These are phyloP conservation scores for Xylaria sp. DNA, from an alignment of 2,329 filamentous ascomycete genomes.

Conservation along the genomic window DNA sequence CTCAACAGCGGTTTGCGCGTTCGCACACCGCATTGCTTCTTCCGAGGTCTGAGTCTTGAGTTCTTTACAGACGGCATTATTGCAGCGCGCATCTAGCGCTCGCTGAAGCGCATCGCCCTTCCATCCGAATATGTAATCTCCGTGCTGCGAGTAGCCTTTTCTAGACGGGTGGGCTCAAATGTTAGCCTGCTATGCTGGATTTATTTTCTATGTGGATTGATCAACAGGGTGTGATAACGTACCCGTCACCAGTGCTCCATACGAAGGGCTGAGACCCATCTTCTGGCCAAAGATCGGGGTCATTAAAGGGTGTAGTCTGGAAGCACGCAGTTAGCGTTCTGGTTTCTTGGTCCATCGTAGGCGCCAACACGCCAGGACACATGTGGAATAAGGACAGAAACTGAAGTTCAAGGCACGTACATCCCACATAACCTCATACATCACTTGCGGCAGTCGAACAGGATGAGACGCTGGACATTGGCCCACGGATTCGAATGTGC, in stretches of 20 bases:
- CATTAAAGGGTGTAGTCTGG: slow-evolving; percentile 36
- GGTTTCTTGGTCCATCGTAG: neutral
- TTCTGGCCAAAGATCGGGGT: slow-evolving; percentile 38
- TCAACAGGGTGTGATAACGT: neutral
- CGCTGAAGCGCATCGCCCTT: slow-evolving; percentile 47
- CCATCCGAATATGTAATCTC: slow-evolving; percentile 51
- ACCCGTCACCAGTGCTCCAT: slow-evolving; percentile 38
- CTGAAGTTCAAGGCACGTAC: slow-evolving; percentile 33
- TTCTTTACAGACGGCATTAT: slow-evolving; percentile 39
- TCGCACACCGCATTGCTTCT: slow-evolving; percentile 37
- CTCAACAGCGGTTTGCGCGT: slow-evolving; percentile 35
- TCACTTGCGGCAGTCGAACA: slow-evolving; percentile 61
- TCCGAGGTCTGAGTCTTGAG: slow-evolving; percentile 38
- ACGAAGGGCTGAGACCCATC: slow-evolving; percentile 41
- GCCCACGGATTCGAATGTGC: slow-evolving; percentile 44
- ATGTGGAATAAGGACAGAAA: no score
- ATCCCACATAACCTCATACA: slow-evolving; percentile 65
- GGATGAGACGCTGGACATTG: slow-evolving; percentile 56
- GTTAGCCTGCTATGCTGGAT: neutral
- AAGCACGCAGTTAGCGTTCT: slow-evolving; percentile 4
- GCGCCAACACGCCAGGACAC: no score
- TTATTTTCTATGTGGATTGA: neutral
- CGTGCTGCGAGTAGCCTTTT: slow-evolving; percentile 39
- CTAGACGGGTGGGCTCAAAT: slow-evolving; percentile 14
- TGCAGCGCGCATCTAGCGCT: slow-evolving; percentile 47